Evolutionary conservation across 345 rosid genomes (phyloP).

Genomic region (Kandelia obovata): DNA sequence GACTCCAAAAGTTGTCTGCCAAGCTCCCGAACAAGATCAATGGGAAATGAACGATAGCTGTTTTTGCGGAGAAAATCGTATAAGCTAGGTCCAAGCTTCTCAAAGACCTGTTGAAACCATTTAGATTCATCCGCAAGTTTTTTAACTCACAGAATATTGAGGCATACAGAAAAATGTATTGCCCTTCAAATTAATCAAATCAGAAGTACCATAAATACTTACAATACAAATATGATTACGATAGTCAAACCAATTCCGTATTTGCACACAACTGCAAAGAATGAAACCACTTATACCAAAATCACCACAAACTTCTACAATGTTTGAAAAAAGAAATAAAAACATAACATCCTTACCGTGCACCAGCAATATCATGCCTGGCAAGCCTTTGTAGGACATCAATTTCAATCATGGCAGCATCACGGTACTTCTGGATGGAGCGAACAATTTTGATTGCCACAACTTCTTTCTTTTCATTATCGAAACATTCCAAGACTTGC

Average conservation of each 20-base stretch:
- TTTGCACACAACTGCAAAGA: conserved; percentile 36
- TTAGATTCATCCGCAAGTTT: conserved; percentile 28
- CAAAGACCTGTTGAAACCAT: conserved; percentile 28
- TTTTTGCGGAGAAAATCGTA: conserved; percentile 30
- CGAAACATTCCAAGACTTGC: conserved; percentile 29
- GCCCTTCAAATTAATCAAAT: conserved; percentile 32
- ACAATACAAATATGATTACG: conserved; percentile 35
- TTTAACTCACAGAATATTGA: conserved; percentile 37
- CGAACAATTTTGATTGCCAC: conserved; percentile 32
- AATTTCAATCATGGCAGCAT: conserved; percentile 35
- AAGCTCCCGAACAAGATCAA: conserved; percentile 31
- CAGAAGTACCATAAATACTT: conserved; percentile 28
- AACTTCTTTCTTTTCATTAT: conserved; percentile 23
- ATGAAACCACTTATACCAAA: conserved; percentile 49
- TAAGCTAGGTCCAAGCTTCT: conserved; percentile 32
- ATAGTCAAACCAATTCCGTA: conserved; percentile 38
- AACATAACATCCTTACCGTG: conserved; percentile 22
- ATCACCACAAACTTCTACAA: conserved; percentile 30
- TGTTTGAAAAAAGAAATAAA: conserved; percentile 8
- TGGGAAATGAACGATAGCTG: conserved; percentile 30
- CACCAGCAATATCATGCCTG: conserved; percentile 21
- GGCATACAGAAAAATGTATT: conserved; percentile 29
- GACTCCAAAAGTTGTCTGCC: conserved; percentile 35
- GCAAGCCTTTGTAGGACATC: conserved; percentile 30
- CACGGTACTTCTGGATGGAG: conserved; percentile 29